phyloP scores from a whole-genome alignment of 148 eudicot species.

The Chenopodium album region DNA sequence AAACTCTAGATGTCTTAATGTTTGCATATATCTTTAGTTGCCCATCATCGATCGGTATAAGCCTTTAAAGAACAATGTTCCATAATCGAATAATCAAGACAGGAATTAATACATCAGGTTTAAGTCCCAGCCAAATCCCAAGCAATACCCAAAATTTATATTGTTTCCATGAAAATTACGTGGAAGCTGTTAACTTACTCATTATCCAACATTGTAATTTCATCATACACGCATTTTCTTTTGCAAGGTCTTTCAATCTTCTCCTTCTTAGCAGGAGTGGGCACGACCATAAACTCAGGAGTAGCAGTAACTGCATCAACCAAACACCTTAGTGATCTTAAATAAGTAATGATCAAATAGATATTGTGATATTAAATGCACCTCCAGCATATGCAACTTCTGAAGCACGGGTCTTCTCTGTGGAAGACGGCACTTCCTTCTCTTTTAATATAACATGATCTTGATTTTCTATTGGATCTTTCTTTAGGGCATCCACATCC shows the following conservation, averaged over 20 bases:
- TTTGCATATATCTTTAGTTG: not conserved
- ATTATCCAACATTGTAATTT: slow-evolving; percentile 40
- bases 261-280: slow-evolving; percentile 73
- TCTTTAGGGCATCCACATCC: slow-evolving; percentile 27
- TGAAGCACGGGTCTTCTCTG: slow-evolving; percentile 37
- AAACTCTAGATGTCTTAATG: not conserved
- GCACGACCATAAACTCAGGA: slow-evolving; percentile 45
- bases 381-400: slow-evolving; percentile 44
- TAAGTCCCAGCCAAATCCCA: not conserved
- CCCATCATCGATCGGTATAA: not conserved
- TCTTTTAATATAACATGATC: slow-evolving; percentile 30
- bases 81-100: not conserved
- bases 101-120: not conserved
- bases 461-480: slow-evolving; percentile 28
- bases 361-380: slow-evolving; percentile 15
- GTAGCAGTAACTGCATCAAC: slow-evolving; percentile 40
- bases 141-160: not conserved
- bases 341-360: not conserved
- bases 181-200: slow-evolving; percentile 41
- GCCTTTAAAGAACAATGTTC: not conserved
- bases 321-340: slow-evolving; percentile 7
- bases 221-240: slow-evolving; percentile 56
- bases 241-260: slow-evolving; percentile 41
- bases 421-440: slow-evolving; percentile 30
- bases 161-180: not conserved